Conservation (phyloP, 768 basidiomycete species). For the Suillus variegatus region DNA sequence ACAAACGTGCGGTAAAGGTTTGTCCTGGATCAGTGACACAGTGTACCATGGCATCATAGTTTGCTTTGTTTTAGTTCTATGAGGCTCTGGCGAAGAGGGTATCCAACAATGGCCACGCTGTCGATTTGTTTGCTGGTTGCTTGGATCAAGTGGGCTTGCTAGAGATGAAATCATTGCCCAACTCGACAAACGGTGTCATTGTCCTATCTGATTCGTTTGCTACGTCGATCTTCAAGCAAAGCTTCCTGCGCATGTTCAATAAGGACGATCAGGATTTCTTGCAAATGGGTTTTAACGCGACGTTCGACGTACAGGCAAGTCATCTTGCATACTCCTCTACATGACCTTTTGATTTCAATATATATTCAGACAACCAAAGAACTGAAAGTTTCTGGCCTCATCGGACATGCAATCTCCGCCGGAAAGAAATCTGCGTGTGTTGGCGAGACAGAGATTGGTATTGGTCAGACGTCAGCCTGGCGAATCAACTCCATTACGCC, state of each 20-base stretch:
- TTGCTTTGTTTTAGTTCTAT: slow-evolving; percentile 70
- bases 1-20: slow-evolving; percentile 95
- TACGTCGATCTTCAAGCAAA: slow-evolving; percentile 98
- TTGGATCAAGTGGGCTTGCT: slow-evolving; percentile 96
- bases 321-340: neutral
- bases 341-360: slow-evolving; percentile 6
- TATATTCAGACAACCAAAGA: slow-evolving; percentile 89
- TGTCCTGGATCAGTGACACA: slow-evolving; percentile 13
- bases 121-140: slow-evolving; percentile 96
- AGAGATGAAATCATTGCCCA: slow-evolving; percentile 96
- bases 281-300: slow-evolving; percentile 98
- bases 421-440: slow-evolving; percentile 97
- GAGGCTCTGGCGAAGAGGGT: slow-evolving; percentile 91
- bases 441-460: slow-evolving; percentile 98
- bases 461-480: slow-evolving; percentile 98
- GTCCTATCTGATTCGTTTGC: slow-evolving; percentile 96
- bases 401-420: slow-evolving; percentile 95
- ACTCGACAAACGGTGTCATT: slow-evolving; percentile 95
- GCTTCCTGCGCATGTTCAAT: slow-evolving; percentile 88
- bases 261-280: slow-evolving; percentile 93
- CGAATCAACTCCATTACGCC: slow-evolving; percentile 91
- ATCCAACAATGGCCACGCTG: slow-evolving; percentile 91
- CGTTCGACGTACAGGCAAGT: slow-evolving; percentile 92
- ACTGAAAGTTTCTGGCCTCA: slow-evolving; percentile 95
- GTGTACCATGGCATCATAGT: neutral